Conservation (phyloP, 1,284 basidiomycete genomes). For the Malassezia pachydermatis region DNA sequence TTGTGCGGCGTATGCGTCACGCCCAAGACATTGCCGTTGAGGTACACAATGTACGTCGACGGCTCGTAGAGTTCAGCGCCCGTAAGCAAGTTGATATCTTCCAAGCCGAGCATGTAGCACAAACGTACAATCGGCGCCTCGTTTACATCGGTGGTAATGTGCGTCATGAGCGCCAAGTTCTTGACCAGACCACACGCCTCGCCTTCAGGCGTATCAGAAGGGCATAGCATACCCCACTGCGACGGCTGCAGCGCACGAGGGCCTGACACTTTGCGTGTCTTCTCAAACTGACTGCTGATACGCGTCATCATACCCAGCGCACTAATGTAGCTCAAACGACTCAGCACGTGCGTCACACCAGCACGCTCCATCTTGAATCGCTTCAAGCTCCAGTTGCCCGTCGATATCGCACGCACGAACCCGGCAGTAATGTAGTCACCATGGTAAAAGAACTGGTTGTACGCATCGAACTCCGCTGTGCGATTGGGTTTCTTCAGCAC, state of each 20-base stretch:
- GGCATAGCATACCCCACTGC: constrained; percentile 99
- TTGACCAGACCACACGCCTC: constrained; percentile 98
- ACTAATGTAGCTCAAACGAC: constrained; percentile 87
- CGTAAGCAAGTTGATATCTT: constrained; percentile 86
- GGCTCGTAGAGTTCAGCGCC: constrained; percentile 89
- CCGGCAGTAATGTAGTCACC: constrained; percentile 86
- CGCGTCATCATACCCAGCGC: constrained; percentile 99
- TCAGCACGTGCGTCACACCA: constrained; percentile 97
- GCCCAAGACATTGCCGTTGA: constrained; percentile 92
- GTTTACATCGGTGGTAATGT: constrained; percentile 97
- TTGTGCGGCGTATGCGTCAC: constrained; percentile 73
- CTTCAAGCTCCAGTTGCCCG: constrained; percentile 97
- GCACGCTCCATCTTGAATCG: constrained; percentile 99
- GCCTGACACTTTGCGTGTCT: constrained; percentile 96
- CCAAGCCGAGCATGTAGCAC: constrained; percentile 86
- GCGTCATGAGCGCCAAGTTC: constrained; percentile 97
- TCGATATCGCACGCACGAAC: constrained; percentile 94
- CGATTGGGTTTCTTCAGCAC: constrained; percentile 92
- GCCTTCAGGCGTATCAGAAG: constrained; percentile 97
- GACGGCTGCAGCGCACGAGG: constrained; percentile 92
- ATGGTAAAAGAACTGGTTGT: constrained; percentile 77
- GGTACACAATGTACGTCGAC: constrained; percentile 85
- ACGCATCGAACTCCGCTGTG: constrained; percentile 88
- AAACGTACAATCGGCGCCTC: constrained; percentile 85
- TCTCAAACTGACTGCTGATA: constrained; percentile 97